Conservation (phyloP, 768 basidiomycete species). For the Collybia mongolica region DNA sequence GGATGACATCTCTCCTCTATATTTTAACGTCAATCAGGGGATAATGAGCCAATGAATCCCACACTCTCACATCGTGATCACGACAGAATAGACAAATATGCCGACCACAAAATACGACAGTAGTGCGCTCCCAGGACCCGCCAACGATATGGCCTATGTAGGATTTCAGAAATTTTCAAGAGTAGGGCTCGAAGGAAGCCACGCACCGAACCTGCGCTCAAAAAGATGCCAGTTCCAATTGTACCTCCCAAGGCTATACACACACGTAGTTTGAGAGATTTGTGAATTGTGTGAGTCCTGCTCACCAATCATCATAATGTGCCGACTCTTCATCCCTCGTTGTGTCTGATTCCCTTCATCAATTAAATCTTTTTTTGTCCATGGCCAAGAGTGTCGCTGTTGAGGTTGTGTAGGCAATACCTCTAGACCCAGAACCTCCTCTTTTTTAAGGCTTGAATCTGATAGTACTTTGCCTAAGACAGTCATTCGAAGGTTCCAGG, state of each 20-base stretch:
- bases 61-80: constrained; percentile 50
- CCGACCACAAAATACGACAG: constrained; percentile 61
- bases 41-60: neutral
- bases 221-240: constrained; percentile 60
- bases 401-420: too few relatives aligned
- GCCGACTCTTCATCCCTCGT: constrained; percentile 27
- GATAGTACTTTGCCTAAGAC: too few relatives aligned
- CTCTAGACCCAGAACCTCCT: too few relatives aligned
- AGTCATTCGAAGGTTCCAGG: too few relatives aligned
- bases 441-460: too few relatives aligned
- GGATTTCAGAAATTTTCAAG: neutral
- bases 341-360: constrained; percentile 20
- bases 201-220: constrained; percentile 55
- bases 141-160: constrained; percentile 46
- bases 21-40: neutral
- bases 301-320: constrained; percentile 31
- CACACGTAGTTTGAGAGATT: neutral
- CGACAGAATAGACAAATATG: constrained; percentile 57
- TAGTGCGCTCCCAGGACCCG: constrained; percentile 62
- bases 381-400: too few relatives aligned
- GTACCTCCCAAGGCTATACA: constrained; percentile 51
- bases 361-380: neutral
- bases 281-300: neutral
- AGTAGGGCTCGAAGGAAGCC: neutral
- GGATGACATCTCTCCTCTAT: constrained; percentile 63